These are phyloP conservation scores for Peniophora sp. DNA, from an alignment of 1,284 basidiomycete genomes.

Conservation along the genomic window DNA sequence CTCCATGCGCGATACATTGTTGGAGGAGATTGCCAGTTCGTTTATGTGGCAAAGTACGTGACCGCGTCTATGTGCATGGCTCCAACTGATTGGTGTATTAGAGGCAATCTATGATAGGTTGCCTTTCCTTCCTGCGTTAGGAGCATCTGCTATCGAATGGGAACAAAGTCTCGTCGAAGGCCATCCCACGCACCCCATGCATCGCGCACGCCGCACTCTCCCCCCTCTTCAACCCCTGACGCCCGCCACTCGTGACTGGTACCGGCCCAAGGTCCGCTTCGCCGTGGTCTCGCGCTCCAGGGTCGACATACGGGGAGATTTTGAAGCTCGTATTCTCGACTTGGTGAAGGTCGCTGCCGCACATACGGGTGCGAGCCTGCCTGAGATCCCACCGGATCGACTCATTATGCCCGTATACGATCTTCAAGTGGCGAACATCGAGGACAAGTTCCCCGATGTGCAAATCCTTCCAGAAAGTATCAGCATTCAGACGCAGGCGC, in stretches of 20 bases:
- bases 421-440: slow-evolving; percentile 35
- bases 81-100: slow-evolving; percentile 10
- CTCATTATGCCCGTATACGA: slow-evolving; percentile 44
- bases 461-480: slow-evolving; percentile 30
- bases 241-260: slow-evolving; percentile 29
- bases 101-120: slow-evolving; percentile 33
- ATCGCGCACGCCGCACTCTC: slow-evolving; percentile 35
- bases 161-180: slow-evolving; percentile 46
- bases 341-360: slow-evolving; percentile 24
- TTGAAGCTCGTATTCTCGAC: slow-evolving; percentile 25
- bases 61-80: neutral
- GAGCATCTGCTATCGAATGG: slow-evolving; percentile 37
- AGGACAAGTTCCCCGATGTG: slow-evolving; percentile 30
- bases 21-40: slow-evolving; percentile 38
- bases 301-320: slow-evolving; percentile 31
- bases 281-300: slow-evolving; percentile 27
- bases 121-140: slow-evolving; percentile 29
- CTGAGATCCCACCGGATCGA: slow-evolving; percentile 15
- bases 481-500: slow-evolving; percentile 30
- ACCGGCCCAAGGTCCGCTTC: slow-evolving; percentile 38
- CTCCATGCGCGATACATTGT: slow-evolving; percentile 27
- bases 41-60: slow-evolving; percentile 38
- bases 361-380: slow-evolving; percentile 17
- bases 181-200: slow-evolving; percentile 52
- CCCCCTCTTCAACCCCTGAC: slow-evolving; percentile 21